A percentile compares a stretch with the other conserved stretches of the same genome.
phyloP scores from a whole-genome alignment of 257 asterid species.

The Lithospermum erythrorhizon region DNA sequence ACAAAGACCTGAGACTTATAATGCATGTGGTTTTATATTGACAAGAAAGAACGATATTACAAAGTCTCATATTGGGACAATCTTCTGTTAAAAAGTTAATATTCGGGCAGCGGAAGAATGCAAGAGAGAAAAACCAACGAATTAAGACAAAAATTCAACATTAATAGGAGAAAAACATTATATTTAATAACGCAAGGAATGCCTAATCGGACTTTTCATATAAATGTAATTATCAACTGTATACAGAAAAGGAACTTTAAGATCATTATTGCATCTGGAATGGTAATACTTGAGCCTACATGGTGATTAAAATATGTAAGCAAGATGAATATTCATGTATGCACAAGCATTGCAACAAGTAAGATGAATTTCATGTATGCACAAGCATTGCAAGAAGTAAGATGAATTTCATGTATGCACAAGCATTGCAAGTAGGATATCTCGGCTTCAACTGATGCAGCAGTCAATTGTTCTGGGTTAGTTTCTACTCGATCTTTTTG shows the following conservation, averaged over 20 bases:
- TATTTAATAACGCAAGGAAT: too few species aligned
- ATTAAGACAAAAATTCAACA: neutral
- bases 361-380: neutral
- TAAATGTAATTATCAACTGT: too few species aligned
- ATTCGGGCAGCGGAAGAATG: neutral
- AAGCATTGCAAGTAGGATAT: slow-evolving; percentile 57
- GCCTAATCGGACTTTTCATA: too few species aligned
- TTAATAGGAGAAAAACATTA: neutral
- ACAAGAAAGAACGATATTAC: neutral
- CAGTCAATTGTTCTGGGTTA: slow-evolving; percentile 97
- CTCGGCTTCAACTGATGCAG: slow-evolving; percentile 94
- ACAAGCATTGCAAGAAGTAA: neutral
- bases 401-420: slow-evolving; percentile 1
- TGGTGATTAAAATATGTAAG: neutral
- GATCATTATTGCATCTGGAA: neutral
- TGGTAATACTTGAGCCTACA: neutral
- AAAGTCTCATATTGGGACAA: neutral
- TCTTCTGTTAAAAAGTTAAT: too few species aligned
- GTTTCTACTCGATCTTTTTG: slow-evolving; percentile 96
- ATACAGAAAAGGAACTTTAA: neutral
- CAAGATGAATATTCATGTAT: neutral
- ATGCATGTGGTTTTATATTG: neutral
- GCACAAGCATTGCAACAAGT: neutral
- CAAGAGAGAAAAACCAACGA: neutral
- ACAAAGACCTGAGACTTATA: slow-evolving; percentile 21